Evolutionary conservation across 495 filamentous ascomycete genomes (phyloP), one percentile per base, ranked within the genome.

Genomic region (Apiosordaria backusii): DNA sequence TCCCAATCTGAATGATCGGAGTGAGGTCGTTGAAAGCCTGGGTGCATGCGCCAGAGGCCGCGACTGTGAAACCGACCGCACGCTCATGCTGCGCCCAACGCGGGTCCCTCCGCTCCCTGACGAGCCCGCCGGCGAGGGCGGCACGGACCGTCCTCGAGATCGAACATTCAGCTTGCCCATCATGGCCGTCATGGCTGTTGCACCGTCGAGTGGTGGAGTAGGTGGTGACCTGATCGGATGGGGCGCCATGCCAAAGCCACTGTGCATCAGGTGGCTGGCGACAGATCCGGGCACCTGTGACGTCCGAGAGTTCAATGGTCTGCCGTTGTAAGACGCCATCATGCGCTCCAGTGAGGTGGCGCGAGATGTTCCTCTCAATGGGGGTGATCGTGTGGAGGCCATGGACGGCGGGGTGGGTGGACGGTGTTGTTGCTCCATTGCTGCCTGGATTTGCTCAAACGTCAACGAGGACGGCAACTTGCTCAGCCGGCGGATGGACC

Each of bases 401-500:
- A 76, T 77, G 0, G 74, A 75, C 4, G 77, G 76, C 13, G 77
- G 78, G 18, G 72, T 75, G 1, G 74, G 76, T 18, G 74, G 75
- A 23, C 71, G 57, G 67, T 70, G 67, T 22, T 55, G 73, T 68
- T 70, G 73, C 64, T 57, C 74, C 64, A 71, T 67, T 59, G 63
- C 67, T 29, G 67, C 72, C 62, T 61, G 66, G 25, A 80, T 57
- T 25, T 80, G 76, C 27, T 79, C 78, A 58, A 80, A 77, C 1
- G 67, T 73, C 68, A 77, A 61, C 24, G 70, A 66, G 4, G 75
- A 63, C 13, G 78, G 76, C 63, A 78, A 65, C 58, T 73, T 77
- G 73, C 79, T 82, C 40, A 84, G 74, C 26, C 80, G 71, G 6
- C 81, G 74, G 58, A 84, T 81, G 2, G 76, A 74, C 10, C 78